These are phyloP conservation scores for Ustulina deusta DNA, from an alignment of 2,329 filamentous ascomycete species.

Conservation along the genomic window DNA sequence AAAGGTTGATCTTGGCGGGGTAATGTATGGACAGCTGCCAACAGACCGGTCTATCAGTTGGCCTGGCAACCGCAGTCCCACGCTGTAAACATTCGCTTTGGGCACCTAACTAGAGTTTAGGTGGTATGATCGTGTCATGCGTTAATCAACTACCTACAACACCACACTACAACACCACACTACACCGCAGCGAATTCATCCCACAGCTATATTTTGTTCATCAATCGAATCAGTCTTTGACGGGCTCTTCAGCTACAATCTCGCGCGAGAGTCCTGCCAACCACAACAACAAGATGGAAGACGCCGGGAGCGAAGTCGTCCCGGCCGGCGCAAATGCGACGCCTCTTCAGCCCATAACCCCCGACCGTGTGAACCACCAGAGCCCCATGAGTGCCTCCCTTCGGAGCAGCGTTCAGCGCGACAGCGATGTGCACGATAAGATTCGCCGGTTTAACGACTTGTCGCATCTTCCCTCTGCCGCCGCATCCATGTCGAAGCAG, in stretches of 20 bases:
- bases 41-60: slow-evolving; percentile 20
- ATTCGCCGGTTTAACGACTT: slow-evolving; percentile 52
- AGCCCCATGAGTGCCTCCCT: slow-evolving; percentile 40
- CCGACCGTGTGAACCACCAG: slow-evolving; percentile 51
- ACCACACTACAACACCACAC: background rate
- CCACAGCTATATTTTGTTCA: background rate
- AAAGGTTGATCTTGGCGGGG: slow-evolving; percentile 4
- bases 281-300: slow-evolving; percentile 43
- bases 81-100: slow-evolving; percentile 19
- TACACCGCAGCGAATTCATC: background rate
- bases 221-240: slow-evolving; percentile 5
- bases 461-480: slow-evolving; percentile 36
- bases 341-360: slow-evolving; percentile 48
- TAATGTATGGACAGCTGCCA: slow-evolving; percentile 10
- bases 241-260: background rate
- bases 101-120: background rate
- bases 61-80: slow-evolving; percentile 37
- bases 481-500: slow-evolving; percentile 61
- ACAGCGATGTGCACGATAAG: slow-evolving; percentile 53
- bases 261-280: background rate
- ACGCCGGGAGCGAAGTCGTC: slow-evolving; percentile 41
- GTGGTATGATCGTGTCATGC: background rate
- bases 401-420: slow-evolving; percentile 41
- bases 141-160: background rate
- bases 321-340: slow-evolving; percentile 42